A percentile compares a stretch with the other conserved stretches of the same genome.
phyloP scores from a whole-genome alignment of 2,329 filamentous ascomycete species.

The Tolypocladium paradoxum region DNA sequence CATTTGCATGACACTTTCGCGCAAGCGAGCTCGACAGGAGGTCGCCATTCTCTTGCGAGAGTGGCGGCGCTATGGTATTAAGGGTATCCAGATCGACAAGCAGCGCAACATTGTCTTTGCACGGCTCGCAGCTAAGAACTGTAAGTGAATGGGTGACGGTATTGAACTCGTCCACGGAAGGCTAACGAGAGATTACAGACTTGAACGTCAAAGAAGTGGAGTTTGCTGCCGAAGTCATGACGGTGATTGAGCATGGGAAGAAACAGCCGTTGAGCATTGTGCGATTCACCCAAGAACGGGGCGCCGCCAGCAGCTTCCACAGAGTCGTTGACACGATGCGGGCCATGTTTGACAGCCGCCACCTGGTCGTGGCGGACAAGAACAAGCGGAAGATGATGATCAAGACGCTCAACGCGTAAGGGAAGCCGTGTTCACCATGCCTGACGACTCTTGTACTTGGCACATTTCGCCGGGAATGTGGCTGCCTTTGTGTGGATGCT shows the following conservation, averaged over 20 bases:
- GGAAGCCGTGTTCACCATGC: not conserved
- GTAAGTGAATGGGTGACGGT: slow-evolving; percentile 38
- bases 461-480: not conserved
- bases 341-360: slow-evolving; percentile 52
- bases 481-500: not conserved
- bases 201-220: slow-evolving; percentile 78
- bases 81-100: slow-evolving; percentile 69
- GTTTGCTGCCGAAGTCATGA: slow-evolving; percentile 80
- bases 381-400: slow-evolving; percentile 63
- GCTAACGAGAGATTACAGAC: slow-evolving; percentile 36
- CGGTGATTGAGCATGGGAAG: slow-evolving; percentile 75
- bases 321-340: slow-evolving; percentile 70
- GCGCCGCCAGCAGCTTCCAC: slow-evolving; percentile 84
- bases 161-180: not conserved
- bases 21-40: slow-evolving; percentile 64
- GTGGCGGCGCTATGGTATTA: slow-evolving; percentile 75
- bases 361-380: slow-evolving; percentile 58
- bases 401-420: slow-evolving; percentile 37
- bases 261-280: slow-evolving; percentile 68
- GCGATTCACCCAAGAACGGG: slow-evolving; percentile 79
- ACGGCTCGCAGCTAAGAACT: slow-evolving; percentile 64
- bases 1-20: slow-evolving; percentile 62
- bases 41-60: slow-evolving; percentile 64
- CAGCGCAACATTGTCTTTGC: slow-evolving; percentile 70
- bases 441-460: not conserved